phyloP scores from a whole-genome alignment of 2,329 filamentous ascomycete genomes.

The Tolypocladium cylindrosporum region DNA sequence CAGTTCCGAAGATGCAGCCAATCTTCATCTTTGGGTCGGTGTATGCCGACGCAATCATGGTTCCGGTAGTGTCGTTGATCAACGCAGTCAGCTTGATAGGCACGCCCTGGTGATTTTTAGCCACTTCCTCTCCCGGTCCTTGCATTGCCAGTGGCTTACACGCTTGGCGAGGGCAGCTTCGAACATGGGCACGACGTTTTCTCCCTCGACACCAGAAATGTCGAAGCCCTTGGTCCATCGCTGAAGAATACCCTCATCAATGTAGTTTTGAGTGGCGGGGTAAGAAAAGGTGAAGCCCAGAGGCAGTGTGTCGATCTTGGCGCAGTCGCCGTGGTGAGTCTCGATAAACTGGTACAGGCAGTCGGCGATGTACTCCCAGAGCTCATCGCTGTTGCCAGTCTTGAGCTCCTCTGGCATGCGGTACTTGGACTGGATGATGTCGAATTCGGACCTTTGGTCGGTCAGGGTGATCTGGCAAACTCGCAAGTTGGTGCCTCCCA shows the following conservation, averaged over 20 bases:
- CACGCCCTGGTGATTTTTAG: conserved; percentile 50
- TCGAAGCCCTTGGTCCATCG: conserved; percentile 98
- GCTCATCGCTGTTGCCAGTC: conserved; percentile 70
- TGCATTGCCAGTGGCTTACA: conserved; percentile 14
- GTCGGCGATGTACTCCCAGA: conserved; percentile 93
- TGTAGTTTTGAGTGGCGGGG: conserved; percentile 84
- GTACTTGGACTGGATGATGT: conserved; percentile 94
- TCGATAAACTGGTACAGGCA: conserved; percentile 86
- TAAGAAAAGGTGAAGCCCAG: conserved; percentile 96
- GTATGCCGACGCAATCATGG: conserved; percentile 90
- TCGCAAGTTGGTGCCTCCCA: conserved; percentile 92
- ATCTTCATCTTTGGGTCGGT: conserved; percentile 91
- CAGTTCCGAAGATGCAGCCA: conserved; percentile 96
- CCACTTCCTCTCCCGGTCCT: conserved; percentile 6
- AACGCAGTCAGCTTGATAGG: conserved; percentile 88
- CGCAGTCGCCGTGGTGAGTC: conserved; percentile 63
- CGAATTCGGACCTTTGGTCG: conserved; percentile 79
- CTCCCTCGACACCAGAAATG: conserved; percentile 80
- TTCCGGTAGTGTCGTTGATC: conserved; percentile 97
- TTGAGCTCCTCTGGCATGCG: conserved; percentile 90
- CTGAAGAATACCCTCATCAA: conserved; percentile 85
- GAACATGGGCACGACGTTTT: conserved; percentile 84
- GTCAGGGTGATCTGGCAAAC: conserved; percentile 89
- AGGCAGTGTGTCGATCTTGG: conserved; percentile 55
- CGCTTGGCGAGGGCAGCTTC: conserved; percentile 62